These are phyloP conservation scores for Malus hybrid DNA, from an alignment of 331 rosid genomes.

Conservation along the genomic window DNA sequence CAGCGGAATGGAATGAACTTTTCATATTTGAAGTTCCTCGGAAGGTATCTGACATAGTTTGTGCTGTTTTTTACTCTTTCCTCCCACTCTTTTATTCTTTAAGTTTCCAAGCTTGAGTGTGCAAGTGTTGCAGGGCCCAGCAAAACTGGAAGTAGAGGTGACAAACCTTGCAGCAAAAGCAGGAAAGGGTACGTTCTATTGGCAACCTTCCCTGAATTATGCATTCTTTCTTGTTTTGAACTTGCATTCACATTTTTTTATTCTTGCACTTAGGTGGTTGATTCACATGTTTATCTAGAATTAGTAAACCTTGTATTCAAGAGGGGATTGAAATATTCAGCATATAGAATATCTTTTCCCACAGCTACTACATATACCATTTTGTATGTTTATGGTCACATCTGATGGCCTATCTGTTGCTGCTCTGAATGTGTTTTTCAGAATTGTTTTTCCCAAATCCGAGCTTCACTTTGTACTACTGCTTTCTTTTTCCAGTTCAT, in stretches of 20 bases:
- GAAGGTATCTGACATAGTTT: conserved; percentile 40
- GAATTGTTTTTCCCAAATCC: background rate
- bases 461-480: background rate
- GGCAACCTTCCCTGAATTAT: background rate
- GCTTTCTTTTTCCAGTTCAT: background rate
- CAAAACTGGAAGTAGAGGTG: conserved; percentile 91
- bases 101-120: background rate
- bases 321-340: background rate
- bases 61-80: background rate
- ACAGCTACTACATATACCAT: background rate
- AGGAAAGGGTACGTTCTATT: conserved; percentile 64
- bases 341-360: background rate
- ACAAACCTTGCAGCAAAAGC: conserved; percentile 96
- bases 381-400: background rate
- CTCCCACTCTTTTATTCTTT: background rate
- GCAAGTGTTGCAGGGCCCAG: conserved; percentile 55
- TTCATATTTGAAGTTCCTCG: conserved; percentile 90
- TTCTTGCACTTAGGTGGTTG: background rate
- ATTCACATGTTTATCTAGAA: background rate
- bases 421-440: background rate
- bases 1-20: conserved; percentile 86
- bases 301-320: background rate
- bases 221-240: conserved; percentile 6
- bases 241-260: background rate
- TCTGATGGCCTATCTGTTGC: background rate